Percentiles rank a stretch among this genome's conserved stretches.
phyloP scores from a whole-genome alignment of 2,329 filamentous ascomycete genomes.

The Macrophomina phaseolina region DNA sequence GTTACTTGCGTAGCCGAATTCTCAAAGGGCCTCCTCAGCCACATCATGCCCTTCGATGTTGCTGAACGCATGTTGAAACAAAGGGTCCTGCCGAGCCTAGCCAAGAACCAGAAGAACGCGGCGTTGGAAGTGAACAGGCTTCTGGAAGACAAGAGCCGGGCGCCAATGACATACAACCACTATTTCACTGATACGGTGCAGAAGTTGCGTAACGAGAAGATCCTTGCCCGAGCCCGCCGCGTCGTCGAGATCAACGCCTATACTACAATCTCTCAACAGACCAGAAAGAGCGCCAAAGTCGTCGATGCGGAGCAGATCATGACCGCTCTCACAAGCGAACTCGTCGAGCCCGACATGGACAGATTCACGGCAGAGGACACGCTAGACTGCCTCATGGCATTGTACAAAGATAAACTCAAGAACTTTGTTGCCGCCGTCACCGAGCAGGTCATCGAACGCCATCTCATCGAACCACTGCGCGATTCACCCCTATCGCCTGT shows the following conservation, averaged over 20 bases:
- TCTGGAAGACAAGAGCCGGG: conserved; percentile 6
- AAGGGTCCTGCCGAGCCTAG: no score
- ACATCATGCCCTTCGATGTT: no score
- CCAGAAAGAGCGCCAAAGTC: background rate
- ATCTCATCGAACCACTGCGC: conserved; percentile 41
- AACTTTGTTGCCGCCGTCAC: conserved; percentile 44
- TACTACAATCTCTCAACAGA: no score
- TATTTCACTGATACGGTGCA: conserved; percentile 29
- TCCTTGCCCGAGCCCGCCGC: background rate
- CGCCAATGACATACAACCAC: conserved; percentile 29
- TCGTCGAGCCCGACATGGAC: conserved; percentile 41
- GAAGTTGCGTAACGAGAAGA: background rate
- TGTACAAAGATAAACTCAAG: conserved; percentile 47
- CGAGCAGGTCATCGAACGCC: conserved; percentile 48
- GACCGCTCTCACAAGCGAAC: conserved; percentile 7
- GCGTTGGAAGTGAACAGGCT: conserved; percentile 6
- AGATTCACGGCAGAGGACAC: conserved; percentile 43
- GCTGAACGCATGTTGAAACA: no score
- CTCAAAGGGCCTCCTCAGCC: background rate
- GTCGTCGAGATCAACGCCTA: background rate
- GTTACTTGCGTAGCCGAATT: background rate
- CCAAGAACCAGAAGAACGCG: background rate
- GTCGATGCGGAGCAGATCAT: background rate
- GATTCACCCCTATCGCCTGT: conserved; percentile 40
- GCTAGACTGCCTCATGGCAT: conserved; percentile 42